phyloP scores from a whole-genome alignment of 345 rosid genomes.

The Raphanus raphanistrum region DNA sequence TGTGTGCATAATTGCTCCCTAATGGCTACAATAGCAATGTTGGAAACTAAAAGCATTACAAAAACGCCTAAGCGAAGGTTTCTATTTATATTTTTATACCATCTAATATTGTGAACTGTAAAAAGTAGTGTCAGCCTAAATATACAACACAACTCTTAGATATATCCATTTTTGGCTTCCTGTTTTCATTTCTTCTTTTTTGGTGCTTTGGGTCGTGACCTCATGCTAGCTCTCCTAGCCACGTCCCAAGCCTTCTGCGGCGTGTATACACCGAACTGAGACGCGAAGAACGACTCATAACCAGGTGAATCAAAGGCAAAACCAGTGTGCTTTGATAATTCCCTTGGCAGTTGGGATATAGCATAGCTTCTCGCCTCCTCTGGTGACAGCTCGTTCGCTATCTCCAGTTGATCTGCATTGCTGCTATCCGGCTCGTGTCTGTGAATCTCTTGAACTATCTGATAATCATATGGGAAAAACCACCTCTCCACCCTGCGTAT shows the following conservation, averaged over 20 bases:
- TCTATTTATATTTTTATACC: neutral
- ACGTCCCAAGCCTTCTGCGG: conserved; percentile 99
- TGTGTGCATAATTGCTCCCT: neutral
- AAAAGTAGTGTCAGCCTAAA: neutral
- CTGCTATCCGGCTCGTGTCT: conserved; percentile 52
- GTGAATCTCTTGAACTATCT: conserved; percentile 86
- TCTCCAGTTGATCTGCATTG: conserved; percentile 49
- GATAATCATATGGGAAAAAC: conserved; percentile 88
- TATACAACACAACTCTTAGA: neutral
- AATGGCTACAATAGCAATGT: too few relatives aligned
- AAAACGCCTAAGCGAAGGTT: neutral
- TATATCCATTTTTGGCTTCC: neutral
- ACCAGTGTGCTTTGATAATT: conserved; percentile 82
- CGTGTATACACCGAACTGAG: conserved; percentile 71
- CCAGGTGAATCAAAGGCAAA: conserved; percentile 97
- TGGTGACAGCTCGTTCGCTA: conserved; percentile 56
- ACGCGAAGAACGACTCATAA: conserved; percentile 90
- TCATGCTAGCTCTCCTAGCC: conserved; percentile 85
- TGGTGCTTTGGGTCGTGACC: conserved; percentile 51
- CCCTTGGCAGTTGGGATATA: conserved; percentile 77
- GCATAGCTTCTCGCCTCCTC: conserved; percentile 81
- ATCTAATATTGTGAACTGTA: neutral
- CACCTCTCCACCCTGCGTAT: conserved; percentile 79
- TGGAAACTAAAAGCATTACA: neutral
- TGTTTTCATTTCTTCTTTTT: conserved; percentile 40